Percentiles rank a stretch among this genome's conserved stretches.
These are phyloP conservation scores for Passiflora organensis DNA, from an alignment of 345 rosid genomes.

Conservation along the genomic window DNA sequence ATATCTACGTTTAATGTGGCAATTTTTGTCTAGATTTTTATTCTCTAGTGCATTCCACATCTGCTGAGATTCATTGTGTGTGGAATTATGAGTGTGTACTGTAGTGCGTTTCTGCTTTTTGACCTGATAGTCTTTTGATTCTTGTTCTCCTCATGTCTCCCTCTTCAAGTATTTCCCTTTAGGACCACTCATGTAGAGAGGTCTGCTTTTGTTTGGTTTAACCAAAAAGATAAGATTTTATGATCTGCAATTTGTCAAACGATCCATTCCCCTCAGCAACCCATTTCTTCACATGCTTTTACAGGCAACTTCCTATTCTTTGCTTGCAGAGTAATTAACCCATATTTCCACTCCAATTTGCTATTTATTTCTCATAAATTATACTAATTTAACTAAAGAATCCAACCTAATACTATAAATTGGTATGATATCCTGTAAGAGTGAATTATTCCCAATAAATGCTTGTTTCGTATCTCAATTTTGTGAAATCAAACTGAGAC, in stretches of 20 bases:
- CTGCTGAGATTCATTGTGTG: slow-evolving; percentile 26
- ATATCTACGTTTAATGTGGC: slow-evolving; percentile 11
- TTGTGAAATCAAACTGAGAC: too few relatives aligned
- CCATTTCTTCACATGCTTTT: slow-evolving; percentile 23
- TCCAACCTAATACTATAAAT: too few relatives aligned
- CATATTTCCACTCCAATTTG: not conserved
- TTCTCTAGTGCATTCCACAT: slow-evolving; percentile 6
- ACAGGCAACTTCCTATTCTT: slow-evolving; percentile 24
- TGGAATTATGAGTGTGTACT: slow-evolving; percentile 40
- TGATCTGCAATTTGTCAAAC: slow-evolving; percentile 16
- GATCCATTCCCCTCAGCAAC: slow-evolving; percentile 8
- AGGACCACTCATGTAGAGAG: slow-evolving; percentile 18
- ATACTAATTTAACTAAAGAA: too few relatives aligned
- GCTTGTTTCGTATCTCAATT: too few relatives aligned
- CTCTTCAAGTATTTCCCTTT: slow-evolving; percentile 6
- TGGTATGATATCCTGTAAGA: too few relatives aligned
- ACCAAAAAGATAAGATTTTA: slow-evolving; percentile 19
- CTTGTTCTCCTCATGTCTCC: slow-evolving; percentile 28
- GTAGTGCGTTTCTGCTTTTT: slow-evolving; percentile 40
- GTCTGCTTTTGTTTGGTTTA: slow-evolving; percentile 23
- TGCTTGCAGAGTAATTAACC: slow-evolving; percentile 15
- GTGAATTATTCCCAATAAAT: too few relatives aligned
- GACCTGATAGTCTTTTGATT: slow-evolving; percentile 39
- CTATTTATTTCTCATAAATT: not conserved
- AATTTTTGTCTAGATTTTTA: slow-evolving; percentile 21